These are phyloP conservation scores for Fusarium lyarnte DNA, from an alignment of 2,329 filamentous ascomycete genomes.

Conservation along the genomic window DNA sequence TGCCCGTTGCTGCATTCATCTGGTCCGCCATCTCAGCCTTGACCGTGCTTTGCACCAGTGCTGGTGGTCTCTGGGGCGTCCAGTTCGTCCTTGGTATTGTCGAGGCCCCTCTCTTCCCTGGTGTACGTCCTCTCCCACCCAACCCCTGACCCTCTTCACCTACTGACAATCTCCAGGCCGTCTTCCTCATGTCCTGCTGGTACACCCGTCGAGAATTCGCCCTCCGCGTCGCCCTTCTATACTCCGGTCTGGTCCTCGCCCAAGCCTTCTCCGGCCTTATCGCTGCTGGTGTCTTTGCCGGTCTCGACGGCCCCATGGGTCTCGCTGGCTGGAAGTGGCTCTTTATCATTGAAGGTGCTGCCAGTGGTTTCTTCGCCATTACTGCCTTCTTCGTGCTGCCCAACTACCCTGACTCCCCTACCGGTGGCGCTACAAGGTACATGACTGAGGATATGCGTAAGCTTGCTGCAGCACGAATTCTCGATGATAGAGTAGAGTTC, in stretches of 20 bases:
- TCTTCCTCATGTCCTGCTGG: conserved; percentile 59
- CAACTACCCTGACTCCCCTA: conserved; percentile 25
- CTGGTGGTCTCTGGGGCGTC: conserved; percentile 21
- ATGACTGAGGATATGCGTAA: conserved; percentile 34
- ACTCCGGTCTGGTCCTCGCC: conserved; percentile 69
- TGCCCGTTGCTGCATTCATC: conserved; percentile 19
- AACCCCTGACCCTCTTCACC: fast-evolving
- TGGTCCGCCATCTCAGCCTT: conserved; percentile 28
- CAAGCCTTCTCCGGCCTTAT: conserved; percentile 73
- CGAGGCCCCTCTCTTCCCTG: conserved; percentile 28
- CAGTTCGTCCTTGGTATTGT: conserved; percentile 31
- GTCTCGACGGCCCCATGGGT: conserved; percentile 53
- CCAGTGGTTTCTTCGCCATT: conserved; percentile 31
- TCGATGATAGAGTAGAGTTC: conserved; percentile 25
- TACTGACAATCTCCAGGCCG: not conserved
- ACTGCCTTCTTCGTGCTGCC: conserved; percentile 37
- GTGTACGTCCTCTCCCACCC: not conserved
- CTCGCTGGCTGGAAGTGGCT: conserved; percentile 71
- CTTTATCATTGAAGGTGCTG: conserved; percentile 72
- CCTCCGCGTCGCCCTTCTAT: conserved; percentile 64
- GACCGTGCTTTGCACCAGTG: conserved; percentile 23
- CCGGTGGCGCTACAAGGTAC: conserved; percentile 17
- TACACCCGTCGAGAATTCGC: conserved; percentile 73
- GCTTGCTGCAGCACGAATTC: conserved; percentile 24
- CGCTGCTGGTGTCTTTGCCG: conserved; percentile 64